Evolutionary conservation across 2,329 filamentous ascomycete genomes (phyloP), one percentile per base, ranked within the genome.

Genomic region (Nothopassalora personata): DNA sequence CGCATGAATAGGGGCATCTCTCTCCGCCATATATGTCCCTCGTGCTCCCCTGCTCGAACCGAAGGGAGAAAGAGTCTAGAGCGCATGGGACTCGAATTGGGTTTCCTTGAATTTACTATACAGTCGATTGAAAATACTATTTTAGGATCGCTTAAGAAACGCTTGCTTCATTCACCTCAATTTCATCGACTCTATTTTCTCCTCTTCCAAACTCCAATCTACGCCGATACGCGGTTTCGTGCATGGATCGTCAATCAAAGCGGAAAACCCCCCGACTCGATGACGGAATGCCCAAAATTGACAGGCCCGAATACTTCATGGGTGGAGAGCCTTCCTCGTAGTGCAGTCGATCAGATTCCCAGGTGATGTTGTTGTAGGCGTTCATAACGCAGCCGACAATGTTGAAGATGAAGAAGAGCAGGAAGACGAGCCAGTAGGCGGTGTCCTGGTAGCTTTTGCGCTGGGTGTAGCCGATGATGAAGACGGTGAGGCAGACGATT

Each of bases 291-390:
- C 69, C 69, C n/a, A 71, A 53, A 48, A 70, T 68, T 13, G 68
- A 66, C 51, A 71, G 57, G 23, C 63, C 56, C 2, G 66, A 66
- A 28, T 67, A 59, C 50, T 65, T 64, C 58, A 66, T 69, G 3
- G 68, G 64, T 8, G 64, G 64, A 23, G 64, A 63, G 39, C 66
- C 67, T 53, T 71, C 69, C 61, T 71, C 69, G 61, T 68, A 71
- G 56, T 61, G 59, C 23, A 70, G 58, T 3, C 68, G 66, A 39
- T 70, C 68, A 34, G 54, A 60, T 52, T 70, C 68, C 69, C 69
- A 71, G 18, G 68, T 69, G 59, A 72, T 71, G 59, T 72, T 73
- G 64, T 73, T 73, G 64, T 73, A 73, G 1, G 70, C 71, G 60
- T 73, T 73, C 69, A 73, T 72, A 54, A 73, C 70, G 48, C 61